Percentiles rank a stretch among this genome's conserved stretches.
phyloP scores from a whole-genome alignment of 1,139 yeast genomes.

The Lodderomyces jiufengensis region DNA sequence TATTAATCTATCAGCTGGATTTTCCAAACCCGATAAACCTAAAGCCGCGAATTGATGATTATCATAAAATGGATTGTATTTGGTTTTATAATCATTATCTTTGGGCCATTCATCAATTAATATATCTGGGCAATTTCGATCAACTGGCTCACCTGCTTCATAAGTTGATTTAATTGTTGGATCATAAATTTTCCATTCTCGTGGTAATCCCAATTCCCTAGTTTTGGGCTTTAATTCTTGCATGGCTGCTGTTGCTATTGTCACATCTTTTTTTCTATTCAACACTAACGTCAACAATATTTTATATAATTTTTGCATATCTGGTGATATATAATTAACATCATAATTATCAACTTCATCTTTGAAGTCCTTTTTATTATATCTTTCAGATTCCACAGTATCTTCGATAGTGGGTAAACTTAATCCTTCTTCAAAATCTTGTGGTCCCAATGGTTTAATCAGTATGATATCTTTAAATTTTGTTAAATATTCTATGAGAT shows the following conservation, averaged over 20 bases:
- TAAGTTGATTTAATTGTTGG: constrained; percentile 21
- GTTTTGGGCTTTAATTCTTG: constrained; percentile 38
- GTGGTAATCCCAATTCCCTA: constrained; percentile 38
- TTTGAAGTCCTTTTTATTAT: neutral
- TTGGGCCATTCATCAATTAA: constrained; percentile 21
- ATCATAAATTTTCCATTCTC: constrained; percentile 36
- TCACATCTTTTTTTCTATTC: constrained; percentile 38
- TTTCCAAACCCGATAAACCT: constrained; percentile 42
- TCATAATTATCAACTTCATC: constrained; percentile 14
- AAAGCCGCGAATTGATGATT: constrained; percentile 34
- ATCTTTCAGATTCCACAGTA: neutral
- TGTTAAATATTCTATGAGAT: constrained; percentile 39
- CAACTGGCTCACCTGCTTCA: constrained; percentile 28
- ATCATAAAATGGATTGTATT: constrained; percentile 31
- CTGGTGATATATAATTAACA: constrained; percentile 21
- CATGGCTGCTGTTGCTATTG: constrained; percentile 31
- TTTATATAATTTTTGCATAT: constrained; percentile 35
- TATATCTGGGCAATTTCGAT: constrained; percentile 37
- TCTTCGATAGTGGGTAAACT: constrained; percentile 26
- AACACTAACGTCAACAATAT: constrained; percentile 36
- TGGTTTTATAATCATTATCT: constrained; percentile 6
- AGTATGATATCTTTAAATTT: constrained; percentile 39
- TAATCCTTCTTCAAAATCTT: constrained; percentile 49
- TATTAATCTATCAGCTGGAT: constrained; percentile 45
- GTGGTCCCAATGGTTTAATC: constrained; percentile 31